A percentile compares a stretch with the other conserved stretches of the same genome.
These are phyloP conservation scores for Gossypium gossypioides DNA, from an alignment of 441 rosid species.

Conservation along the genomic window DNA sequence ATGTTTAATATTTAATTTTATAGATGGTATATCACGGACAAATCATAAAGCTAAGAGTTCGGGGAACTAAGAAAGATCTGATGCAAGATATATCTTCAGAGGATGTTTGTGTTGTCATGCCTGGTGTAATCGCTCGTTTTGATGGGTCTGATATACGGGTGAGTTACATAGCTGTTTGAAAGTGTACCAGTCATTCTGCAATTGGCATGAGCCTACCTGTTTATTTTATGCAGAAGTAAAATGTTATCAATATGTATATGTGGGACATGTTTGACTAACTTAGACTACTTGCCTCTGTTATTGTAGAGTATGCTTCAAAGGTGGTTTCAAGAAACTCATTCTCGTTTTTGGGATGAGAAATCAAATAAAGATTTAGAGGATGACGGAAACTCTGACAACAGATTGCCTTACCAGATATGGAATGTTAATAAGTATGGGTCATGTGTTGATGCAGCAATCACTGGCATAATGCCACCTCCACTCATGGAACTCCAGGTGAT, in stretches of 20 bases:
- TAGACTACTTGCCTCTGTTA: neutral
- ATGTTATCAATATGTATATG: neutral
- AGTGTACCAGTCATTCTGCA: neutral
- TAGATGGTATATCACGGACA: conserved; percentile 59
- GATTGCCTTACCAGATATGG: conserved; percentile 77
- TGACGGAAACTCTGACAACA: conserved; percentile 29
- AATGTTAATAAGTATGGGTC: conserved; percentile 67
- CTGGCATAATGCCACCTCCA: conserved; percentile 89
- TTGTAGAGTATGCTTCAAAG: conserved; percentile 57
- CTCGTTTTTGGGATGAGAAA: conserved; percentile 71
- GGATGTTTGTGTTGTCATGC: conserved; percentile 51
- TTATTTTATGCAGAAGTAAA: neutral
- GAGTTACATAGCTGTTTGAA: neutral
- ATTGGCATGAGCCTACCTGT: neutral
- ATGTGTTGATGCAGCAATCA: conserved; percentile 75
- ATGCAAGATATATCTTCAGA: neutral
- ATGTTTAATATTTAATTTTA: conserved; percentile 1
- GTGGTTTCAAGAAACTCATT: conserved; percentile 51
- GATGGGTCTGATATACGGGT: conserved; percentile 75
- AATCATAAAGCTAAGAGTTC: conserved; percentile 56
- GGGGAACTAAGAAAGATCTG: conserved; percentile 60
- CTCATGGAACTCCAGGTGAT: conserved; percentile 76
- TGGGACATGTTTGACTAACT: neutral
- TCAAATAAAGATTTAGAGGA: conserved; percentile 31
- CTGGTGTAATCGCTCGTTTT: conserved; percentile 79